Conservation (phyloP, 441 rosid species). For the Lepidium campestre region DNA sequence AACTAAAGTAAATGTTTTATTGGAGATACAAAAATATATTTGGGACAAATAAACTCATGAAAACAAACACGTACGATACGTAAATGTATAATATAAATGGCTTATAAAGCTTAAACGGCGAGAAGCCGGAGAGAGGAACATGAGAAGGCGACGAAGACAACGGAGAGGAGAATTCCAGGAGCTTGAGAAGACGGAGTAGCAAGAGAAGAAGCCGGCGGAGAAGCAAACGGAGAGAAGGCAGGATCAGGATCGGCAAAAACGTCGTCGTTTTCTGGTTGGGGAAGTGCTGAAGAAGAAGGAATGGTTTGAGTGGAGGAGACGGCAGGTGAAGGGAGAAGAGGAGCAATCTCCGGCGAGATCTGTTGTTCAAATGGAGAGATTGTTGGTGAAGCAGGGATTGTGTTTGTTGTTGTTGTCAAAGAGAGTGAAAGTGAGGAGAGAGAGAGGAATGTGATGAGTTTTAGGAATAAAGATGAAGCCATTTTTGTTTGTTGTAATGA, state of each 20-base stretch:
- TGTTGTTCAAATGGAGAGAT: constrained; percentile 40
- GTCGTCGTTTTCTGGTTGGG: constrained; percentile 44
- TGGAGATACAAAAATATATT: not conserved
- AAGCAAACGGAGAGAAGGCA: constrained; percentile 42
- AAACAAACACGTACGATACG: constrained; percentile 1
- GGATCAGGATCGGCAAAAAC: constrained; percentile 37
- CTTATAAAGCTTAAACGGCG: constrained; percentile 7
- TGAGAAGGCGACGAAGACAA: constrained; percentile 11
- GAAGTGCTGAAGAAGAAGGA: constrained; percentile 70
- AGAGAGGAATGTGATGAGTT: constrained; percentile 29
- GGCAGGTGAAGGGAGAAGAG: constrained; percentile 70
- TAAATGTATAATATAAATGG: not conserved
- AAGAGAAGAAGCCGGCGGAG: constrained; percentile 40
- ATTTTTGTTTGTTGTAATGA: constrained; percentile 45
- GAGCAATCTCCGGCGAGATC: constrained; percentile 77
- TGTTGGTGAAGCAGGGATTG: constrained; percentile 38
- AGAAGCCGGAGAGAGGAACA: constrained; percentile 30
- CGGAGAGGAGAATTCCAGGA: not conserved
- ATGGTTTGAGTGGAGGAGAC: constrained; percentile 67
- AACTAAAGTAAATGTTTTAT: not conserved
- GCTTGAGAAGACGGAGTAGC: constrained; percentile 20
- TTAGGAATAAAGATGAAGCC: constrained; percentile 44
- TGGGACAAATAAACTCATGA: constrained; percentile 10
- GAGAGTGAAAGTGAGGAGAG: constrained; percentile 35
- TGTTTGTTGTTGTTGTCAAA: constrained; percentile 24